Percentiles rank a stretch among this genome's conserved stretches.
Evolutionary conservation across 345 rosid genomes (phyloP).

Genomic region (Iberis pinnata): DNA sequence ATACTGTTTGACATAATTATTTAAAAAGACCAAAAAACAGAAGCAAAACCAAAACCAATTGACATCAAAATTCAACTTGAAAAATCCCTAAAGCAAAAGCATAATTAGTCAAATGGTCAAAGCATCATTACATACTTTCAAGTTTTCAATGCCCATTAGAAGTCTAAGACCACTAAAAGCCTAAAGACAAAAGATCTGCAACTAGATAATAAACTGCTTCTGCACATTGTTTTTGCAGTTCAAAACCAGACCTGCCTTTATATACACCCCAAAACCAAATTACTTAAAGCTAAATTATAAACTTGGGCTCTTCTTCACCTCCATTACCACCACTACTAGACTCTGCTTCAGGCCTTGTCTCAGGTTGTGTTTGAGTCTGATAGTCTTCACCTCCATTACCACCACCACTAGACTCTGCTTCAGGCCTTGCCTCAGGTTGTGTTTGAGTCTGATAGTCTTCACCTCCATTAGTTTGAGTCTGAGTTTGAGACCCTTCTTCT

Average conservation of each 20-base stretch:
- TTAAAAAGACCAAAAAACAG: too few relatives aligned
- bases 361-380: neutral
- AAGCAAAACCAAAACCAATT: too few relatives aligned
- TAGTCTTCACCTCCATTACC: neutral
- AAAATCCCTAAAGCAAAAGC: too few relatives aligned
- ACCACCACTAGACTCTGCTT: too few relatives aligned
- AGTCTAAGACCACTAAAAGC: neutral
- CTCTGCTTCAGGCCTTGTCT: neutral
- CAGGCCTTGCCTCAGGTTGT: neutral
- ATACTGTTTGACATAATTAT: too few relatives aligned
- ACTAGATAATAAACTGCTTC: slow-evolving; percentile 18
- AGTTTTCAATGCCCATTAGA: neutral
- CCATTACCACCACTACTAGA: neutral
- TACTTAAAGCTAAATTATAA: slow-evolving; percentile 19
- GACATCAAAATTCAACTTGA: too few relatives aligned
- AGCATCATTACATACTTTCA: too few relatives aligned
- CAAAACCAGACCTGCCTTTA: slow-evolving; percentile 10
- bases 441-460: slow-evolving; percentile 1
- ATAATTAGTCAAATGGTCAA: too few relatives aligned
- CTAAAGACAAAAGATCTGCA: slow-evolving; percentile 11
- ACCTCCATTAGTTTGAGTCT: neutral
- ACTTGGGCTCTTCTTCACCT: neutral
- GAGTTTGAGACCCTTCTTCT: slow-evolving; percentile 16
- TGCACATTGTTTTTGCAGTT: slow-evolving; percentile 25
- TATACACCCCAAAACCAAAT: slow-evolving; percentile 25